These are phyloP conservation scores for Leccinum subgranulosum DNA, from an alignment of 768 basidiomycete species.

Conservation along the genomic window DNA sequence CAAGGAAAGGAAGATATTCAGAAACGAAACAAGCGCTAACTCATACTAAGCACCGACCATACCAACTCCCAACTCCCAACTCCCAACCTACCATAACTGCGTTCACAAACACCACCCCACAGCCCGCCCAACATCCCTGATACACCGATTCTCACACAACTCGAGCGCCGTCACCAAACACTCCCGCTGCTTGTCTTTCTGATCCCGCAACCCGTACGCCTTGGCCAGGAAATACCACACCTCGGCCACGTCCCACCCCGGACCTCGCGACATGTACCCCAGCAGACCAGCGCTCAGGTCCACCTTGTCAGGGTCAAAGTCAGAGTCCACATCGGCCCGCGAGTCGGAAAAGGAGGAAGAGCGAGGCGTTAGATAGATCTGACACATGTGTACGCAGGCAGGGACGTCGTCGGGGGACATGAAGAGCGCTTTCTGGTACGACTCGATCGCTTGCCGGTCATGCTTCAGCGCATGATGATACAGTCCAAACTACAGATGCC, in stretches of 20 bases:
- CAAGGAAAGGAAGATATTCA: no score
- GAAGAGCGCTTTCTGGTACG: constrained; percentile 87
- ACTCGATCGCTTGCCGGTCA: constrained; percentile 61
- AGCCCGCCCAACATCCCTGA: constrained; percentile 61
- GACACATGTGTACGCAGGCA: constrained; percentile 74
- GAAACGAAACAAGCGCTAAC: no score
- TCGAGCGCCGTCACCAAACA: constrained; percentile 68
- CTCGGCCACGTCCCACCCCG: constrained; percentile 89
- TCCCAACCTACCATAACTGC: neutral
- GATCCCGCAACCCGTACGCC: constrained; percentile 70
- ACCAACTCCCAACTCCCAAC: no score
- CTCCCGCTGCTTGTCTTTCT: constrained; percentile 69
- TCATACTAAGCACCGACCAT: no score
- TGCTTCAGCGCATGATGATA: constrained; percentile 63
- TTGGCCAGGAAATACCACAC: constrained; percentile 93
- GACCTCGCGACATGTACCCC: constrained; percentile 68
- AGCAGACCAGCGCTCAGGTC: constrained; percentile 85
- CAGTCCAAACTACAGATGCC: constrained; percentile 56
- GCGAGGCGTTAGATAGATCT: constrained; percentile 57
- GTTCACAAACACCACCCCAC: constrained; percentile 64
- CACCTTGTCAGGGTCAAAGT: constrained; percentile 44
- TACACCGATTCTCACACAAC: constrained; percentile 56
- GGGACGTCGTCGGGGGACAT: constrained; percentile 76
- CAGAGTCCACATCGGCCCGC: neutral
- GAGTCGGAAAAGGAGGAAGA: constrained; percentile 17